These are phyloP conservation scores for Nepenthes alata DNA, from an alignment of 179 eudicot species.

Conservation along the genomic window DNA sequence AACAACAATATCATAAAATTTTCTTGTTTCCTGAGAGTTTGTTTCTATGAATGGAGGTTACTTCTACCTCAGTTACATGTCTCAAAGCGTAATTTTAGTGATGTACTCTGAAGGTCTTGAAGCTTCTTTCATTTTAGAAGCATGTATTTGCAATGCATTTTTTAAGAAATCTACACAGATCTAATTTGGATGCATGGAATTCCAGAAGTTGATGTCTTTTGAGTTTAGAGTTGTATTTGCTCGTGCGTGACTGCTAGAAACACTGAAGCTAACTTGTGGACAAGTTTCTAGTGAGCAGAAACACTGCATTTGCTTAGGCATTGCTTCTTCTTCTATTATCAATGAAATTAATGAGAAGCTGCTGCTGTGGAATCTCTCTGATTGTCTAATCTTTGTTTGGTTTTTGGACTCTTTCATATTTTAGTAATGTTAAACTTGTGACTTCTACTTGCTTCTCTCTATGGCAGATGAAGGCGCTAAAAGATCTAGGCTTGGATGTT, in stretches of 20 bases:
- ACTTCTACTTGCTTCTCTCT: constrained; percentile 10
- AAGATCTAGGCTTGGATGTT: constrained; percentile 85
- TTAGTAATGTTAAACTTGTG: background rate
- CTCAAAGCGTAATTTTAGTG: too few species aligned
- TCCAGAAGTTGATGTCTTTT: background rate
- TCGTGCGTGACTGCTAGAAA: background rate
- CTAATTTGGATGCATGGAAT: background rate
- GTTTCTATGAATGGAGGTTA: too few species aligned
- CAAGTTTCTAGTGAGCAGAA: background rate
- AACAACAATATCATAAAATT: background rate
- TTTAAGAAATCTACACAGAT: too few species aligned
- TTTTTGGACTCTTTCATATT: background rate
- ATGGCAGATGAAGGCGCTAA: constrained; percentile 87
- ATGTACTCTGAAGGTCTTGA: too few species aligned
- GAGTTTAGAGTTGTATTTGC: background rate
- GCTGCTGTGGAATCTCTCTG: background rate
- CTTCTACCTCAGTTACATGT: too few species aligned
- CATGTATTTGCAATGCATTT: too few species aligned
- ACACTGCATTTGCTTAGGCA: background rate
- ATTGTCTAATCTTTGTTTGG: constrained; percentile 1
- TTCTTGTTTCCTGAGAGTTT: background rate
- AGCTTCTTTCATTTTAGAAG: too few species aligned
- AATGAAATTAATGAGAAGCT: background rate
- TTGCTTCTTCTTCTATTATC: background rate
- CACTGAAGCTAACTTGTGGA: background rate